These are phyloP conservation scores for Sicyos baderoa DNA, from an alignment of 306 rosid species.

Conservation along the genomic window DNA sequence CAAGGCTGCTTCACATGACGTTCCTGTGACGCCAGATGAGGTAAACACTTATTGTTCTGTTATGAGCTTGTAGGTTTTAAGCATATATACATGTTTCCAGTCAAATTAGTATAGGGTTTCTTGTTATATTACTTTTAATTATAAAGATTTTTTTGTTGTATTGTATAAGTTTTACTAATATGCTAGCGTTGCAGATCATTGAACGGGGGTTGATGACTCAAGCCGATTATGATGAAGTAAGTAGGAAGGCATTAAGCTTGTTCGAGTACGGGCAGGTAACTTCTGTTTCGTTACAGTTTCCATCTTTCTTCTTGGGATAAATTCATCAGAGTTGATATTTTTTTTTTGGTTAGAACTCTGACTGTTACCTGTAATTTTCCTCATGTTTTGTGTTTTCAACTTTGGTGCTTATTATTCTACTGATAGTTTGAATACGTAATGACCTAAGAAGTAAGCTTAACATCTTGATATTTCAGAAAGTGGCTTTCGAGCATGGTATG, in stretches of 20 bases:
- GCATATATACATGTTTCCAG: background rate
- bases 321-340: background rate
- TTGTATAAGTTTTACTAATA: background rate
- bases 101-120: background rate
- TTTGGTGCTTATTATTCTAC: background rate
- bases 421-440: background rate
- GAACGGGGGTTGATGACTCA: conserved; percentile 58
- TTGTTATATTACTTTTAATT: background rate
- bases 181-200: conserved; percentile 49
- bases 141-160: too few species aligned
- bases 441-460: background rate
- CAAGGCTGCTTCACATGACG: conserved; percentile 86
- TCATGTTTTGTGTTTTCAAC: background rate
- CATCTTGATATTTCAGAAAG: conserved; percentile 42
- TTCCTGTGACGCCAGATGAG: conserved; percentile 88
- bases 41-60: conserved; percentile 27
- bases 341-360: background rate
- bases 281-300: conserved; percentile 1
- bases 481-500: conserved; percentile 89
- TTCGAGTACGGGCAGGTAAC: conserved; percentile 89
- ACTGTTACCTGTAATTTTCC: background rate
- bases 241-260: conserved; percentile 60
- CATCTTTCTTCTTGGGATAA: conserved; percentile 1
- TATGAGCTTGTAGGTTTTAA: background rate
- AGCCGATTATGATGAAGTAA: conserved; percentile 76